Base-by-base conservation (phyloP, 2,329 filamentous ascomycete species). In the Passalora sequoiae region DNA sequence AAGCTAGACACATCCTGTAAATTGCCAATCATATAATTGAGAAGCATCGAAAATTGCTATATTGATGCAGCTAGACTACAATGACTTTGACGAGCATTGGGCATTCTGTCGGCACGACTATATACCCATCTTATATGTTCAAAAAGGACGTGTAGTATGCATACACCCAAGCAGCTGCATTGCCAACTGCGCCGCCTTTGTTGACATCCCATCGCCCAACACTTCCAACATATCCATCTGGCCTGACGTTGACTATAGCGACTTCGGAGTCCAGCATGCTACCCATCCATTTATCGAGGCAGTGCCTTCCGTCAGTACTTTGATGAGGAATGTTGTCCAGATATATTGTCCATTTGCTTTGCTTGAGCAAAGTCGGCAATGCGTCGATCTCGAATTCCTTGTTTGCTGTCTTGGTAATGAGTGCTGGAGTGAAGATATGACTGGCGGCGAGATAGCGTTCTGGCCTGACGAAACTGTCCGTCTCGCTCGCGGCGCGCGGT, bases 181-280 rank as follows among this genome's bases (percentile, higher is more conserved):
- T 49, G 1, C 57, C 59, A 16, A 54, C 48, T 5, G n/a, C 28
- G 17, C n/a, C n/a, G n/a, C n/a, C n/a, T n/a, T n/a, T n/a, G n/a
- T n/a, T n/a, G n/a, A 17, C 9, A 9, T 57, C 49, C 55, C 68
- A 76, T 3, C 64, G 49, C 6, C 73, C 68, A 17, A 85, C 64
- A n/a, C 74, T 78, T 1, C 83, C 84, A 4, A 87, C 77, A 60
- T 87, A 88, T 8, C 84, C 83, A 62, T 88, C 84, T 0, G 84
- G 84, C 4, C 84, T 73, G 1, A 88, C 80, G 54, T 83, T 81
- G 29, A 83, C 69, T 29, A 87, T 74, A 4, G 76, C 79, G 4
- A 83, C 74, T 51, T 83, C 75, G 7, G 72, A 69, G 1, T 70
- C 68, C 0, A 66, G 68, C 3, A 86, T 66, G 33, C 69, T 73